phyloP scores from a whole-genome alignment of 2,329 filamentous ascomycete species.

The Fusarium drepaniforme region DNA sequence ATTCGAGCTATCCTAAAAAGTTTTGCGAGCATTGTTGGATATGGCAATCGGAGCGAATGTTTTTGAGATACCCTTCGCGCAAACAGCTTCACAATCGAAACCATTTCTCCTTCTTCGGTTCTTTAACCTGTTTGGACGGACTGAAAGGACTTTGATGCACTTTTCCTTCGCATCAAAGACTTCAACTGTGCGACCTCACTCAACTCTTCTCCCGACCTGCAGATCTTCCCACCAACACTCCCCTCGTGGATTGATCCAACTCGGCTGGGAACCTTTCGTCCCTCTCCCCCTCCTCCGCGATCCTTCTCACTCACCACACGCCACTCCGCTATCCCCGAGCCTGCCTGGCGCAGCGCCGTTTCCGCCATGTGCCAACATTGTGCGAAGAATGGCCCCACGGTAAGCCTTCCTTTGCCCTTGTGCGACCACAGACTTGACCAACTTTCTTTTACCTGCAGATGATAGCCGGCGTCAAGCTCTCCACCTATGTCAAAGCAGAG shows the following conservation, averaged over 20 bases:
- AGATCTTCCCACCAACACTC: not conserved
- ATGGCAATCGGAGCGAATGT: not conserved
- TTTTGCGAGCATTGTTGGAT: not conserved
- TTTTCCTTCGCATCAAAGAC: not conserved
- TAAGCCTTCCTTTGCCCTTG: not conserved
- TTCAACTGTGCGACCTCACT: not conserved
- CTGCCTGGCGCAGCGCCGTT: not conserved
- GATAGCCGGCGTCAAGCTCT: not conserved
- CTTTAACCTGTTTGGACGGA: not conserved
- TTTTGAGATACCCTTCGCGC: not conserved
- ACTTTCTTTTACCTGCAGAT: not conserved
- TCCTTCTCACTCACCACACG: not conserved
- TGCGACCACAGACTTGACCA: not conserved
- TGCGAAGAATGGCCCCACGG: not conserved
- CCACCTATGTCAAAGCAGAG: not conserved
- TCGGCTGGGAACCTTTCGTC: not conserved
- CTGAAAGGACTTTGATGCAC: not conserved
- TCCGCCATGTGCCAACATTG: not conserved
- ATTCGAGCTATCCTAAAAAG: not conserved
- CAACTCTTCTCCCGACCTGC: not conserved
- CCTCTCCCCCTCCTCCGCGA: not conserved
- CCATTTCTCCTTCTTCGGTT: not conserved
- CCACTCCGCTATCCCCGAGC: not conserved
- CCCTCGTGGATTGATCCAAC: not conserved
- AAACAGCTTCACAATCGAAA: not conserved